Evolutionary conservation across 2,329 filamentous ascomycete species (phyloP), one percentile per base, ranked within the genome.

Genomic region (Fusarium sublunatum): DNA sequence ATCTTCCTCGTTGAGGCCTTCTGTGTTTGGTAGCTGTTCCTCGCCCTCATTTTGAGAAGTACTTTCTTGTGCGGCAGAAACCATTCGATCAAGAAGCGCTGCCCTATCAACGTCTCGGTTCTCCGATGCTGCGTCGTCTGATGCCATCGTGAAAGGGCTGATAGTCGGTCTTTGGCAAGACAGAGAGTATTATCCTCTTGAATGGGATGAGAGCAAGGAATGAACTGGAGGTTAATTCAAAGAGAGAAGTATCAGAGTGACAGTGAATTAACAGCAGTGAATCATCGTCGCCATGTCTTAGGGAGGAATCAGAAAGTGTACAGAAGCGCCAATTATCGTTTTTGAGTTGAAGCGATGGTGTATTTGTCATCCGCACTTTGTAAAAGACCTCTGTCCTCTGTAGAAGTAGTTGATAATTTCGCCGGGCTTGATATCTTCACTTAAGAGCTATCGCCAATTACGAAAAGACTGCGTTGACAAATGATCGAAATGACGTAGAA

Each of bases 1-100:
- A 47, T 82, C 81, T 38, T 84, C 83, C 70, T 91, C 88, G 61
- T 87, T 85, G 55, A 83, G 73, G 6, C 65, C 72, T 11, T 69
- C 68, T 7, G 65, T 71, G 44, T 52, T 42, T 24, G 55, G 40
- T 12, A 44, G 42, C 48, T 56, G 40, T 32, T 54, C 46, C 19
- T 52, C 42, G 2, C 22, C 35, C n/a, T 57, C 55, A 22, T 62
- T 44, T 29, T 61, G 56, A 7, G 59, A 41, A 40, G 65, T 54
- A 13, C 53, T 64, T 40, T 72, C 64, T 32, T 75, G 73, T 6
- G 75, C 74, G 2, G 69, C 74, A 12, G 70, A 68, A 8, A 76
- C 67, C 71, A 75, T 73, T 50, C 60, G 65, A 43, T 68, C 58
- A 41, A 75, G 68, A 7, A 76, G 52, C 7, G 53, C 61, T 22